These are phyloP conservation scores for Alternaria panax DNA, from an alignment of 2,329 filamentous ascomycete species.

Conservation along the genomic window DNA sequence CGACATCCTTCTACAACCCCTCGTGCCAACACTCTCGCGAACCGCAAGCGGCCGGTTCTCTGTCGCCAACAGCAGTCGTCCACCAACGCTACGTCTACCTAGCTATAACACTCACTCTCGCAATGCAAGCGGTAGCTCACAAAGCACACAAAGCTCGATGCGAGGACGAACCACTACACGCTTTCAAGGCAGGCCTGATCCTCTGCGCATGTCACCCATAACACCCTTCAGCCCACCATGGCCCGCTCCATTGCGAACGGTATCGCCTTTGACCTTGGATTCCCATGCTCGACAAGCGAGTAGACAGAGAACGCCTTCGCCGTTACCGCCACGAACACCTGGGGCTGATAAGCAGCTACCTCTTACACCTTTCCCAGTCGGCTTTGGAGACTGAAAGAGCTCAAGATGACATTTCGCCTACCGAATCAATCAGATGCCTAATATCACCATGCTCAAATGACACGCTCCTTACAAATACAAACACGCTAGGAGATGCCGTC, in stretches of 20 bases:
- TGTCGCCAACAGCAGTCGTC: slow-evolving; percentile 4
- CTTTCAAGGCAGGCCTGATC: slow-evolving; percentile 22
- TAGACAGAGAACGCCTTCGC: slow-evolving; percentile 11
- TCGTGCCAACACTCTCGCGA: slow-evolving; percentile 19
- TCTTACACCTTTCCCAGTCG: slow-evolving; percentile 42
- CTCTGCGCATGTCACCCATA: slow-evolving; percentile 31
- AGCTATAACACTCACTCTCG: slow-evolving; percentile 21
- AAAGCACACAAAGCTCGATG: slow-evolving; percentile 8
- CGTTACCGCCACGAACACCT: slow-evolving; percentile 10
- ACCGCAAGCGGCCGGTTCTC: slow-evolving; percentile 15
- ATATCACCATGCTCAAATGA: background rate
- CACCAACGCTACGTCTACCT: slow-evolving; percentile 1
- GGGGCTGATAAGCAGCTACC: slow-evolving; percentile 40
- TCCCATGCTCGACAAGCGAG: slow-evolving; percentile 18
- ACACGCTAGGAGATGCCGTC: background rate
- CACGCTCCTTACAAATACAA: background rate
- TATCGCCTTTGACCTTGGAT: slow-evolving; percentile 17
- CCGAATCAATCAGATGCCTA: background rate
- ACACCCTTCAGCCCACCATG: slow-evolving; percentile 21
- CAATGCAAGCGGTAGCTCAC: slow-evolving; percentile 17
- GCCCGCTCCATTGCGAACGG: slow-evolving; percentile 20
- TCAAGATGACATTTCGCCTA: background rate
- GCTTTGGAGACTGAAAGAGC: background rate
- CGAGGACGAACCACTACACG: slow-evolving; percentile 4
- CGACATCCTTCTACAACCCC: slow-evolving; percentile 7